Evolutionary conservation across 331 rosid genomes (phyloP), one percentile per base, ranked within the genome.

Genomic region (Arachis monticola): DNA sequence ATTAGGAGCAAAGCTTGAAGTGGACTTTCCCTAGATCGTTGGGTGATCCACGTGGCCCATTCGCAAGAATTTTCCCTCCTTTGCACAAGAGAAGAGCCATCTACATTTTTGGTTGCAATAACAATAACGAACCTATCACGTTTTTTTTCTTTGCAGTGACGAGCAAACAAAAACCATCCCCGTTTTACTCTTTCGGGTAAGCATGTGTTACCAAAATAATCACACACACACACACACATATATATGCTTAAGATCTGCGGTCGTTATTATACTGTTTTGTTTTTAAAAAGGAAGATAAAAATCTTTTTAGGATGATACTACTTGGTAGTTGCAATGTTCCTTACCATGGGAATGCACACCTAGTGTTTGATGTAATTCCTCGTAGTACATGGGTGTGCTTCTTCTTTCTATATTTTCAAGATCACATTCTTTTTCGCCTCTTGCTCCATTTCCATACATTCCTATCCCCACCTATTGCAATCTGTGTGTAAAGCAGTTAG

Each of bases 321-420:
- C 41, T 59, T 10, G 2, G 7, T 30, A 30, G n/a, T 59, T 30
- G 13, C 30, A 31, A n/a, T 10, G 27, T 1, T 38, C 38, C 7
- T 64, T 6, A 53, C 30, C 27, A 53, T n/a, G 59, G 13, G 51
- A 7, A 7, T 64, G 70, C 70, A 11, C 46, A 30, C 40, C 10
- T 17, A 8, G 11, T 64, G 55, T 42, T 64, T 64, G 70, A 64
- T 17, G 22, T 3, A 44, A 64, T 64, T 53, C 51, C 51, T 27
- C 74, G 38, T n/a, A 38, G 64, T 14, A 69, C 8, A 13, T 17
- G 17, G 51, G 38, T 31, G 27, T 10, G 70, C 22, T 59, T 59
- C 64, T 53, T 40, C 64, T 13, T 10, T 64, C 56, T 40, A 55
- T 8, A 0, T 17, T 53, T 13, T 53, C 60, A 31, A 7, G 9